A percentile compares a stretch with the other conserved stretches of the same genome.
phyloP scores from a whole-genome alignment of 2,329 filamentous ascomycete species.

The Emericellopsis atlantica region DNA sequence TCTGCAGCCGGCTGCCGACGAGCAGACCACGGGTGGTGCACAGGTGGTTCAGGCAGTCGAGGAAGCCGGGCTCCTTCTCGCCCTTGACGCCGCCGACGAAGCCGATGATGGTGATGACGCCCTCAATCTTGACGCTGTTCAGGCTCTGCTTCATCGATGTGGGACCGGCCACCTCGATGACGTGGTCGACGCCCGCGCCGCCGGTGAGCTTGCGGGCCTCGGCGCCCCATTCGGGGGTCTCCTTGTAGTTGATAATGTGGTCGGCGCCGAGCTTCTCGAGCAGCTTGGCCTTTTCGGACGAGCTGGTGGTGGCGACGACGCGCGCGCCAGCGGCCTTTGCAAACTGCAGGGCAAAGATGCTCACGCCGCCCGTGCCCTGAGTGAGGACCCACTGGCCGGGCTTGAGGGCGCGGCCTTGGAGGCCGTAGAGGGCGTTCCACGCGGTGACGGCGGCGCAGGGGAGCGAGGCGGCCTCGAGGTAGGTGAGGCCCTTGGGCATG shows the following conservation, averaged over 20 bases:
- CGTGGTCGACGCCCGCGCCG: conserved; percentile 31
- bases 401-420: conserved; percentile 29
- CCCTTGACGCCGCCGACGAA: conserved; percentile 16
- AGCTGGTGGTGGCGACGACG: conserved; percentile 35
- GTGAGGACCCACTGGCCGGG: conserved; percentile 49
- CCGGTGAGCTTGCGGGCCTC: conserved; percentile 27
- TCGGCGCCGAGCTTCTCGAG: conserved; percentile 33
- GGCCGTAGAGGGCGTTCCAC: conserved; percentile 54
- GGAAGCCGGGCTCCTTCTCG: conserved; percentile 16
- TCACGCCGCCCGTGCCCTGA: conserved; percentile 60
- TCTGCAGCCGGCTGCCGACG: conserved; percentile 30
- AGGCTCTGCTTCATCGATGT: conserved; percentile 30
- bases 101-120: conserved; percentile 28
- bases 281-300: conserved; percentile 26
- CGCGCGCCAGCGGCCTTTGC: conserved; percentile 34
- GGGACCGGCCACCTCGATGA: conserved; percentile 34
- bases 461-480: conserved; percentile 42
- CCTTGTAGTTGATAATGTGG: conserved; percentile 36
- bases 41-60: conserved; percentile 15
- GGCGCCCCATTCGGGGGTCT: conserved; percentile 30
- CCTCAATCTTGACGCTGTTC: conserved; percentile 29
- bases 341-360: conserved; percentile 51
- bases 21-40: conserved; percentile 32
- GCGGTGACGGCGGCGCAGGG: conserved; percentile 49
- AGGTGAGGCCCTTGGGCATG: conserved; percentile 41